Evolutionary conservation across 495 filamentous ascomycete species (phyloP).

Genomic region (Usnea hakonensis): DNA sequence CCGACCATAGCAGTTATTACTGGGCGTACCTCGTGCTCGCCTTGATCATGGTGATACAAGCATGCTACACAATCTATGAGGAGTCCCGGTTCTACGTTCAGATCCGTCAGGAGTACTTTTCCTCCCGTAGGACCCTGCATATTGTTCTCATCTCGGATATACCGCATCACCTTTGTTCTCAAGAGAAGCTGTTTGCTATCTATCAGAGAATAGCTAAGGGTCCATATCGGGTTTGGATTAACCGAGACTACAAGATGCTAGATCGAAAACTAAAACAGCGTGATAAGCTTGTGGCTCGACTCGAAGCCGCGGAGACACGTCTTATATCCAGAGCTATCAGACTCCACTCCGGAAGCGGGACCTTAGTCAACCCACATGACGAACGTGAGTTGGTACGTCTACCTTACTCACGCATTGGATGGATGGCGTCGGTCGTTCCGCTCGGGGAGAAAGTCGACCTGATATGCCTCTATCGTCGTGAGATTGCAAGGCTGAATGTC

Average conservation of each 20-base stretch:
- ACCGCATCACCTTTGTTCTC: background rate
- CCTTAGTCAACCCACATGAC: background rate
- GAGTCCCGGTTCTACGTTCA: slow-evolving; percentile 3
- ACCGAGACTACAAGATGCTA: slow-evolving; percentile 9
- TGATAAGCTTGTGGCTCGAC: background rate
- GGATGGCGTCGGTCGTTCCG: background rate
- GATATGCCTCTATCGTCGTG: slow-evolving; percentile 1
- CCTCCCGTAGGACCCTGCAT: background rate
- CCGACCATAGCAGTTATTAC: slow-evolving; percentile 4
- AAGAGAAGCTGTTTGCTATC: background rate
- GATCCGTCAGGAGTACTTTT: background rate
- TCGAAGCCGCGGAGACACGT: slow-evolving; percentile 4
- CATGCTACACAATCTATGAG: slow-evolving; percentile 4
- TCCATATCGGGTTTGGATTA: slow-evolving; percentile 1
- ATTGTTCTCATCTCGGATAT: slow-evolving; percentile 9
- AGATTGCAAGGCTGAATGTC: background rate
- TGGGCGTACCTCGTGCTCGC: slow-evolving; percentile 1
- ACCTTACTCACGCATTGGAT: background rate
- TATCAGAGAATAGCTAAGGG: background rate
- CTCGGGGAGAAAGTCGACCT: slow-evolving; percentile 5
- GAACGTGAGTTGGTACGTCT: slow-evolving; percentile 5
- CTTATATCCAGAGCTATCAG: slow-evolving; percentile 7
- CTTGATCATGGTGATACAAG: background rate
- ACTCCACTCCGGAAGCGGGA: background rate
- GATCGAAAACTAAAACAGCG: slow-evolving; percentile 1